Conservation (phyloP, 495 filamentous ascomycete species). For the Talaromyces nanjingensis region DNA sequence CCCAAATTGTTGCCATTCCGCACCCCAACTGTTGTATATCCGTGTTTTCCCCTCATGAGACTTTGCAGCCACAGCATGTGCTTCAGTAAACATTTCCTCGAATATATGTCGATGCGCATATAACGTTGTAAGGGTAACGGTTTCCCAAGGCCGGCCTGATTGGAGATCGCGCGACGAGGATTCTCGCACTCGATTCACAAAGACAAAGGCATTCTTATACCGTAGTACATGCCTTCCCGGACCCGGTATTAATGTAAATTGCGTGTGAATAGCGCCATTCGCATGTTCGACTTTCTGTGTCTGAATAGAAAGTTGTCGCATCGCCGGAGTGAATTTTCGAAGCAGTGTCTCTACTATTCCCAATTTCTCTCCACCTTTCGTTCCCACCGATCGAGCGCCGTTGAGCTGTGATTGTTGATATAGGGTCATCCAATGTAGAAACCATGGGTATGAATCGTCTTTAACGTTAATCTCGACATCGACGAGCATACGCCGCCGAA, state of each 20-base stretch:
- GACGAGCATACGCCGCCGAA: slow-evolving; percentile 82
- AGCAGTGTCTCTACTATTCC: slow-evolving; percentile 47
- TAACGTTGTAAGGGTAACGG: slow-evolving; percentile 83
- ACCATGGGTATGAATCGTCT: slow-evolving; percentile 90
- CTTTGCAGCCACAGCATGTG: slow-evolving; percentile 65
- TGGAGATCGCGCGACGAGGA: slow-evolving; percentile 61
- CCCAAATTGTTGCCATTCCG: slow-evolving; percentile 78
- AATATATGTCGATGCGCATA: slow-evolving; percentile 83
- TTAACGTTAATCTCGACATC: slow-evolving; percentile 91
- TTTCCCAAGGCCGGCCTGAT: slow-evolving; percentile 87
- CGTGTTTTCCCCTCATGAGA: slow-evolving; percentile 90
- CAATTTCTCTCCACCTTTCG: slow-evolving; percentile 18
- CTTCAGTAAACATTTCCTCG: slow-evolving; percentile 76
- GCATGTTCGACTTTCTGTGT: slow-evolving; percentile 53
- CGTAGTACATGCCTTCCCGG: slow-evolving; percentile 81
- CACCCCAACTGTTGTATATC: slow-evolving; percentile 78
- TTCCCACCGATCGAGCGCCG: slow-evolving; percentile 27
- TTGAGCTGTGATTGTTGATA: slow-evolving; percentile 57
- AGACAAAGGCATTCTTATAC: slow-evolving; percentile 77
- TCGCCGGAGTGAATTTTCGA: slow-evolving; percentile 52
- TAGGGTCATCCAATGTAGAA: slow-evolving; percentile 86
- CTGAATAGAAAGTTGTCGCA: slow-evolving; percentile 63
- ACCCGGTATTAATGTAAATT: slow-evolving; percentile 84
- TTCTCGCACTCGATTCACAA: slow-evolving; percentile 77
- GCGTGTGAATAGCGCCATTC: slow-evolving; percentile 62